Base-by-base conservation (phyloP, 495 filamentous ascomycete genomes). In the Penicillium parvum region DNA sequence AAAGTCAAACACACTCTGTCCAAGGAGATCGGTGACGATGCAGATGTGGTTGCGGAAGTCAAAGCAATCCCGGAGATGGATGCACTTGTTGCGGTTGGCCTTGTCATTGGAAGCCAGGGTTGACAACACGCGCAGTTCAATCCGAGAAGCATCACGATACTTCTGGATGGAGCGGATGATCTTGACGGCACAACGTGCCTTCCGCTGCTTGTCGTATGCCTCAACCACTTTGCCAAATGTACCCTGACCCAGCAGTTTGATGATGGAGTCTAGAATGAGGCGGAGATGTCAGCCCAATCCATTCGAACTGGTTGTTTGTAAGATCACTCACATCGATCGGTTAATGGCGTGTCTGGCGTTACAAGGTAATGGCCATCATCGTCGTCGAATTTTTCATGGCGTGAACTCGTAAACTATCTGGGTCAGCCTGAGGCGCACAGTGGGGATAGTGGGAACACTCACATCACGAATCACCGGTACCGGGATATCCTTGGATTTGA, bases 221-320 rank as follows among this genome's bases (percentile, higher is more conserved):
- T 95, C 86, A 7, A 98, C 91, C 10, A 98, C 92, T 65, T 98
- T 98, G 38, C 92, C 92, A 58, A 98, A 98, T 0, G 92, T 98
- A 32, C 92, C 92, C 66, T 98, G 92, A 17, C 92, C 92, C 7
- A 98, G 83, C 16, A 96, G 77, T 55, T 84, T 84, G 46, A 83
- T 71, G 47, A 98, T 90, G 64, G 85, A 78, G 65, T 98, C 90
- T 96, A 53, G 23, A 40, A 16, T 16, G 22, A 55, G 3, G 20
- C 26, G 17, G 33, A 30, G 9, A 30, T 2, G 16, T 7, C 32
- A 22, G 18, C n/a, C 32, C 20, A 19, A 37, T 9, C 16, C 8
- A 19, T 11, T n/a, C 7, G 2, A 16, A 14, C 5, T n/a, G 10
- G 6, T 17, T 29, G 7, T 7, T 16, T 8, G 20, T n/a, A 11